phyloP scores from a whole-genome alignment of 257 asterid genomes.

The Mitragyna speciosa region DNA sequence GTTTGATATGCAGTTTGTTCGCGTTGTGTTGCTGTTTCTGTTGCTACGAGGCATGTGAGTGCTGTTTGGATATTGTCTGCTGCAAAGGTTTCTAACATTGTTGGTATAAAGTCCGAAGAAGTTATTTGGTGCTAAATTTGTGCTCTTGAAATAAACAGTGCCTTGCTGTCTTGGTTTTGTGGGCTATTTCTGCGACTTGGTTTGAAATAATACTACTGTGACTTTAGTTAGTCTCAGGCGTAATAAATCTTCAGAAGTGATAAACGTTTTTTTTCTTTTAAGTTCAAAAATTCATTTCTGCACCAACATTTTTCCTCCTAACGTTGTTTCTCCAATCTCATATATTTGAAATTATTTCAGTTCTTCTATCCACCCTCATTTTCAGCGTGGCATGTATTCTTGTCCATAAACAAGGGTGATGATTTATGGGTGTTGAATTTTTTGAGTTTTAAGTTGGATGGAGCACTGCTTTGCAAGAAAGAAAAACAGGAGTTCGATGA shows the following conservation, averaged over 20 bases:
- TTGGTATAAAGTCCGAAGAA: too few species aligned
- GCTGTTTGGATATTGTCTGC: conserved; percentile 36
- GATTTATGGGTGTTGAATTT: too few species aligned
- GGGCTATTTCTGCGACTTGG: too few species aligned
- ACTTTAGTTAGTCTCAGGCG: too few species aligned
- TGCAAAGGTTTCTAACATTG: conserved; percentile 15
- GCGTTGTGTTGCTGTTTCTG: conserved; percentile 40
- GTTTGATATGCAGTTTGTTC: conserved; percentile 28
- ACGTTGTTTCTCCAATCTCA: neutral
- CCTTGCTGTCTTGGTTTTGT: too few species aligned
- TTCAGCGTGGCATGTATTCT: neutral
- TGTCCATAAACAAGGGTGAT: neutral
- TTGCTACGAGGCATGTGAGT: conserved; percentile 41
- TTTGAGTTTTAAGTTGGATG: too few species aligned
- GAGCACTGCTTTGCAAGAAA: neutral
- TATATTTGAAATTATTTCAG: too few species aligned
- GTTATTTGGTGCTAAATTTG: neutral
- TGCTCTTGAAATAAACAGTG: neutral
- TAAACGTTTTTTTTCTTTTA: too few species aligned
- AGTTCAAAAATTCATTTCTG: neutral
- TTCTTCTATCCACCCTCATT: neutral
- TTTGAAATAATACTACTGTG: too few species aligned
- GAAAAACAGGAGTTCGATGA: neutral
- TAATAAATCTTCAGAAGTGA: too few species aligned
- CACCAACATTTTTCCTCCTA: neutral